Evolutionary conservation across 2,329 filamentous ascomycete species (phyloP).

Genomic region (Sarocladium brachiariae): DNA sequence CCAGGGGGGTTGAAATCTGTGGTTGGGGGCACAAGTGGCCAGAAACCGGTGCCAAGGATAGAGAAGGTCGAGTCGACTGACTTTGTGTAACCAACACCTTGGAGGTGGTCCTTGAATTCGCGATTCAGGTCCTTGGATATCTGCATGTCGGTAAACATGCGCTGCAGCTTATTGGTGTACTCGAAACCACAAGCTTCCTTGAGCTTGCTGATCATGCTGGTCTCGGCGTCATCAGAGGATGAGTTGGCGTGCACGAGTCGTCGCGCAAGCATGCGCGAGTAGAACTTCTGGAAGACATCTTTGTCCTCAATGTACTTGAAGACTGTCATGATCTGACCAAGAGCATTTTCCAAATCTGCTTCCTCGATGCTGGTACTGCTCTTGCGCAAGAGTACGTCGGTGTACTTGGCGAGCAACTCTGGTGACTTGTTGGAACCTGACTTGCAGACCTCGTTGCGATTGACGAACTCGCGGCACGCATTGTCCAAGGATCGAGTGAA

Average conservation of each 20-base stretch:
- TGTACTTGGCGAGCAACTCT: constrained; percentile 91
- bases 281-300: constrained; percentile 99
- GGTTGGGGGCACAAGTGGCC: constrained; percentile 81
- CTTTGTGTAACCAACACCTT: constrained; percentile 52
- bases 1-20: constrained; percentile 84
- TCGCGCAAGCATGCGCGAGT: constrained; percentile 92
- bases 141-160: constrained; percentile 99
- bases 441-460: constrained; percentile 94
- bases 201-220: constrained; percentile 98
- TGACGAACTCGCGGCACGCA: constrained; percentile 95
- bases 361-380: constrained; percentile 90
- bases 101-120: constrained; percentile 72
- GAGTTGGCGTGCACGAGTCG: constrained; percentile 92
- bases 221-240: constrained; percentile 94
- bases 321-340: constrained; percentile 95
- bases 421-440: constrained; percentile 89
- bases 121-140: constrained; percentile 96
- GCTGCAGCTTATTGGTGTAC: constrained; percentile 98
- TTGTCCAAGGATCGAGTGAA: constrained; percentile 96
- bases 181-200: constrained; percentile 99
- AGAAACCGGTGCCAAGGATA: constrained; percentile 93
- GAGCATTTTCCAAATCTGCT: constrained; percentile 80
- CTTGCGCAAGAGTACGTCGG: constrained; percentile 87
- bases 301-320: constrained; percentile 99
- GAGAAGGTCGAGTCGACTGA: constrained; percentile 81